phyloP scores from a whole-genome alignment of 352 stramenopile species.

The Blastocystis sp. region DNA sequence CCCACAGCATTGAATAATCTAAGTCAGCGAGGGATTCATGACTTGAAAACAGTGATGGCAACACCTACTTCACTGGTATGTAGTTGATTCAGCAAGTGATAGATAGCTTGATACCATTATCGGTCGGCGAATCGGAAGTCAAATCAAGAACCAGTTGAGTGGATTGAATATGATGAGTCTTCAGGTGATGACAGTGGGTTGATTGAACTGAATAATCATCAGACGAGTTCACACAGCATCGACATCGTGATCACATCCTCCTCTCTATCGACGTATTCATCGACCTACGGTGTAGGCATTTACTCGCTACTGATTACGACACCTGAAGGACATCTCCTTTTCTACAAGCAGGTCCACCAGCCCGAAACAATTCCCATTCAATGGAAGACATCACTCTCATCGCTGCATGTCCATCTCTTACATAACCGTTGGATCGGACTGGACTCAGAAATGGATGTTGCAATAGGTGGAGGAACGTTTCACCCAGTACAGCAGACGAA shows the following conservation, averaged over 20 bases:
- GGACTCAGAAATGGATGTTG: neutral
- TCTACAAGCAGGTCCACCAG: neutral
- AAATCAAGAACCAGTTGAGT: neutral
- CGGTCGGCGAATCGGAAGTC: neutral
- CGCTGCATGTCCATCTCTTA: neutral
- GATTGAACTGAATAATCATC: neutral
- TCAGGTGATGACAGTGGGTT: neutral
- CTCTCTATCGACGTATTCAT: neutral
- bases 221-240: neutral
- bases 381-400: neutral
- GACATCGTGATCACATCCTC: neutral
- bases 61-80: neutral
- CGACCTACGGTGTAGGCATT: neutral
- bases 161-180: neutral
- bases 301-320: neutral
- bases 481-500: neutral
- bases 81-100: neutral
- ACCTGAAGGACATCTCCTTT: neutral
- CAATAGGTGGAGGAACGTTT: neutral
- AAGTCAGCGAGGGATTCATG: neutral
- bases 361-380: neutral
- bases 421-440: slow-evolving; percentile 38
- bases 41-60: neutral
- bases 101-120: slow-evolving; percentile 36
- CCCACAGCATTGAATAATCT: slow-evolving; percentile 20